Conservation (phyloP, 2,329 filamentous ascomycete genomes). For the Graphium sp. region DNA sequence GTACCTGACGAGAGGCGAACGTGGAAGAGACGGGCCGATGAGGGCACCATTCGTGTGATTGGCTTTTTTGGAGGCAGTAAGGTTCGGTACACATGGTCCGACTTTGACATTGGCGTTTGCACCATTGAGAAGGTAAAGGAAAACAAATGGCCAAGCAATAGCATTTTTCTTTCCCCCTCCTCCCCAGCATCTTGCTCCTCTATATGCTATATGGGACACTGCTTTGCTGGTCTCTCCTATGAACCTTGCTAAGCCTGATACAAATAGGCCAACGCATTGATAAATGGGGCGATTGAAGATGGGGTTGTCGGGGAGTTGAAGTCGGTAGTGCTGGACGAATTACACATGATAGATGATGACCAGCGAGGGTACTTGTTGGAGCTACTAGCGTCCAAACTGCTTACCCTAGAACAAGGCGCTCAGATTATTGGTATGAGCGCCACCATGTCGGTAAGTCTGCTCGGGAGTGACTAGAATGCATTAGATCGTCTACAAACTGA, state of each 20-base stretch:
- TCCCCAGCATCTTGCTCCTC: neutral
- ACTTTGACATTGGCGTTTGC: conserved; percentile 64
- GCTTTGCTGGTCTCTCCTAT: too few relatives aligned
- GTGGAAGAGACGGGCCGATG: conserved; percentile 37
- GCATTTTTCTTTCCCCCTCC: conserved; percentile 2
- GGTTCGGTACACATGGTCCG: conserved; percentile 47
- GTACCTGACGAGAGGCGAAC: too few relatives aligned
- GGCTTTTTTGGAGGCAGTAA: conserved; percentile 64
- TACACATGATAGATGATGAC: conserved; percentile 72
- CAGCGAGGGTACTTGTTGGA: conserved; percentile 61
- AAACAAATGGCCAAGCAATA: neutral
- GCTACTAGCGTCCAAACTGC: conserved; percentile 54
- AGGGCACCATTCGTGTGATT: conserved; percentile 45
- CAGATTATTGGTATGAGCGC: conserved; percentile 72
- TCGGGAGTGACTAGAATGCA: too few relatives aligned
- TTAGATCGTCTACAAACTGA: neutral
- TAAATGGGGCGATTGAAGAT: conserved; percentile 60
- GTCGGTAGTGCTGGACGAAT: conserved; percentile 56
- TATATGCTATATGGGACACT: neutral
- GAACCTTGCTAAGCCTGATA: conserved; percentile 1
- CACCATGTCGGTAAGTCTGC: conserved; percentile 46
- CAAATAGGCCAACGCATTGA: conserved; percentile 50
- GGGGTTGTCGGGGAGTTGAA: conserved; percentile 46
- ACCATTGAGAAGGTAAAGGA: conserved; percentile 54
- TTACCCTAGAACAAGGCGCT: conserved; percentile 48